Percentiles rank a stretch among this genome's conserved stretches.
Evolutionary conservation across 2,329 filamentous ascomycete species (phyloP).

Genomic region (Alternaria consortialis): DNA sequence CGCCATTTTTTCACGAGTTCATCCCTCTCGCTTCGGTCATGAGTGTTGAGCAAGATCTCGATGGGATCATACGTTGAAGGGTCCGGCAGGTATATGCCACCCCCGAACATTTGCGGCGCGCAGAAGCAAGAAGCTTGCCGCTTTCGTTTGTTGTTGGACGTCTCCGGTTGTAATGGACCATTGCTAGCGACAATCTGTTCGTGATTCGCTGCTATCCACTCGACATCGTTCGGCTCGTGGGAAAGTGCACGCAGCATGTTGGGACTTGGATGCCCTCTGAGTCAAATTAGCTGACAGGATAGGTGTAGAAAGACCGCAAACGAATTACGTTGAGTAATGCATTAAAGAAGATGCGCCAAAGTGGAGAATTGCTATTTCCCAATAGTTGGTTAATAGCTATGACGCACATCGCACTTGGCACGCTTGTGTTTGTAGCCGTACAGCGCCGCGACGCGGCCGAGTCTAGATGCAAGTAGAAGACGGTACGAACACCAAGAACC

Average conservation of each 20-base stretch:
- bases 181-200: too few species aligned
- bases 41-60: constrained; percentile 48
- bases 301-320: background rate
- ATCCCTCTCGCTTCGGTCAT: constrained; percentile 45
- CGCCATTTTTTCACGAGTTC: constrained; percentile 50
- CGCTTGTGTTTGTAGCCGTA: background rate
- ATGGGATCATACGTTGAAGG: constrained; percentile 48
- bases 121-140: constrained; percentile 13
- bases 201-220: background rate
- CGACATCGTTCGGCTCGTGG: background rate
- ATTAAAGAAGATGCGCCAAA: background rate
- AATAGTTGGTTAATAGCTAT: background rate
- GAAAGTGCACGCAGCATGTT: background rate
- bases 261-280: background rate
- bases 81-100: constrained; percentile 45
- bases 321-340: background rate
- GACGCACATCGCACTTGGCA: background rate
- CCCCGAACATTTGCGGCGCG: constrained; percentile 37
- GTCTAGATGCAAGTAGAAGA: background rate
- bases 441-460: background rate
- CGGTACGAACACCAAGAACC: background rate
- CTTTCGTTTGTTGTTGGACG: constrained; percentile 1
- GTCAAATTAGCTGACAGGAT: too few species aligned
- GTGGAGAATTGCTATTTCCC: background rate
- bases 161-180: background rate